A percentile compares a stretch with the other conserved stretches of the same genome.
Conservation (phyloP, 306 rosid genomes). For the Vachellia collinsii region DNA sequence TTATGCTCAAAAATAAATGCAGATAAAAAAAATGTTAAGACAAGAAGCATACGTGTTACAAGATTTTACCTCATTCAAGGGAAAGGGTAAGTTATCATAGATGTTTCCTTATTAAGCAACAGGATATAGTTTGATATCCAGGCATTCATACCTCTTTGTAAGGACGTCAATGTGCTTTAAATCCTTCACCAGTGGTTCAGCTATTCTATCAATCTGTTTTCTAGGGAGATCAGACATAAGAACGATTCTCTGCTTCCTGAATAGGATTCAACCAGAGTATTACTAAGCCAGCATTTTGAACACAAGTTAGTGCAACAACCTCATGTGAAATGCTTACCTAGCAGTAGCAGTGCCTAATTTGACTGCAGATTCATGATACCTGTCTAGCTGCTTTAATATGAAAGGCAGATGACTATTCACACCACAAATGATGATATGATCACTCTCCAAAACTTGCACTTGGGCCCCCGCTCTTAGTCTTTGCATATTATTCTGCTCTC, state of each 20-base stretch:
- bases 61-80: not conserved
- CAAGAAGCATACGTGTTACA: too few species aligned
- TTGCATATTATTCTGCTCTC: too few species aligned
- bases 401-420: too few species aligned
- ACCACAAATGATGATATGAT: too few species aligned
- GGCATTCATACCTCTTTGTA: conserved; percentile 76
- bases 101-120: not conserved
- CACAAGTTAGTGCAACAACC: conserved; percentile 35
- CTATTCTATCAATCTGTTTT: conserved; percentile 90
- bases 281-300: conserved; percentile 44
- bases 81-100: not conserved
- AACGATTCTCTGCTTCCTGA: conserved; percentile 92
- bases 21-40: too few species aligned
- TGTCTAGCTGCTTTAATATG: too few species aligned
- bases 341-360: conserved; percentile 96
- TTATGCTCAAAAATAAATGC: not conserved
- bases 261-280: conserved; percentile 35
- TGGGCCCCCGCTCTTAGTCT: too few species aligned
- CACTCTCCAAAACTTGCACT: too few species aligned
- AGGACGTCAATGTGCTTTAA: conserved; percentile 85
- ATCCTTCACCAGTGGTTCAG: conserved; percentile 77
- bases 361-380: too few species aligned
- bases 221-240: conserved; percentile 98
- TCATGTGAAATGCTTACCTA: conserved; percentile 66
- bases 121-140: conserved; percentile 31